phyloP scores from a whole-genome alignment of 1,284 basidiomycete genomes.

The Nidula niveotomentosa region DNA sequence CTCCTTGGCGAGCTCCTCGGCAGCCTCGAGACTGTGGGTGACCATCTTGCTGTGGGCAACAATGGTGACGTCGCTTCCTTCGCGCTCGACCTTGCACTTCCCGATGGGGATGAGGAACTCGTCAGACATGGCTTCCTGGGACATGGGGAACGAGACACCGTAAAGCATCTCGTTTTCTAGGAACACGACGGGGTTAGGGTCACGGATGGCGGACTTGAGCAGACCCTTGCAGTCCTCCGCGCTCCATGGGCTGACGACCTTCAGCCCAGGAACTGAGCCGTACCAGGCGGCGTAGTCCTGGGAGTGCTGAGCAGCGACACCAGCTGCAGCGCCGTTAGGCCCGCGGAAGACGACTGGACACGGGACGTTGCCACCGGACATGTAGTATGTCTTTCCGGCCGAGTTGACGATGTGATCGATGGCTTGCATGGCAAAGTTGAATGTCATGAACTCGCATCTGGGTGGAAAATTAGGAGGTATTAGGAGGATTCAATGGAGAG shows the following conservation, averaged over 20 bases:
- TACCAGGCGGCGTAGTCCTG: conserved; percentile 96
- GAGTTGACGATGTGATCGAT: conserved; percentile 99
- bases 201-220: conserved; percentile 96
- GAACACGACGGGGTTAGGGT: conserved; percentile 98
- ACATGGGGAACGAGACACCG: conserved; percentile 96
- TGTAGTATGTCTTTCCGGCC: conserved; percentile 99
- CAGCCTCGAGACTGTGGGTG: conserved; percentile 89
- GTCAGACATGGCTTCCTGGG: conserved; percentile 92
- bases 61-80: conserved; percentile 92
- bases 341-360: conserved; percentile 99
- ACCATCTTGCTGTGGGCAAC: conserved; percentile 99
- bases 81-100: conserved; percentile 95
- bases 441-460: conserved; percentile 99
- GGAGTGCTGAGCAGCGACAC: conserved; percentile 94
- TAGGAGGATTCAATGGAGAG: conserved; percentile 1
- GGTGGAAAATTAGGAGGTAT: conserved; percentile 10
- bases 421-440: conserved; percentile 95
- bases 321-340: conserved; percentile 97
- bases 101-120: conserved; percentile 96
- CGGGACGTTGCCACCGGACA: conserved; percentile 98
- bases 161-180: conserved; percentile 99
- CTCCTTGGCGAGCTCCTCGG: conserved; percentile 91
- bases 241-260: conserved; percentile 97
- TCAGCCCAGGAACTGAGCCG: conserved; percentile 94
- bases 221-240: conserved; percentile 98